phyloP scores from a whole-genome alignment of 2,329 filamentous ascomycete species.

The Talaromyces sp. region DNA sequence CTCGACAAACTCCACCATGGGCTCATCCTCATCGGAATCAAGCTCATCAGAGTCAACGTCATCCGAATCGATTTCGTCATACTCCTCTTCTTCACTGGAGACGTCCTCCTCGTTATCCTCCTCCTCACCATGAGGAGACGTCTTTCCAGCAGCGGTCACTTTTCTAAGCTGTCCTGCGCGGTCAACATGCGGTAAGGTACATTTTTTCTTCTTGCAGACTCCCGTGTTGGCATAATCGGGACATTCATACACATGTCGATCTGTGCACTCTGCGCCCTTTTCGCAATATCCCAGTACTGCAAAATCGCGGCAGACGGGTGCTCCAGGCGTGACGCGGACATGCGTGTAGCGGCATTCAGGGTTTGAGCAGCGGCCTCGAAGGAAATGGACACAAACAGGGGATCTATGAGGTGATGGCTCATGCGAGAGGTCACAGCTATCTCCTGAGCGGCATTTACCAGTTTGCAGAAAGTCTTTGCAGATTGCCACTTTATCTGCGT shows the following conservation, averaged over 20 bases:
- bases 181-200: constrained; percentile 82
- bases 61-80: constrained; percentile 66
- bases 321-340: constrained; percentile 70
- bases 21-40: constrained; percentile 37
- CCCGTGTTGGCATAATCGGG: constrained; percentile 93
- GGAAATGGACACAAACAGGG: constrained; percentile 84
- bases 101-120: constrained; percentile 61
- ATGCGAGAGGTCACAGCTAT: constrained; percentile 87
- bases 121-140: constrained; percentile 49
- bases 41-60: constrained; percentile 60
- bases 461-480: constrained; percentile 85
- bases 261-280: constrained; percentile 70
- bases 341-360: constrained; percentile 83
- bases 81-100: constrained; percentile 73
- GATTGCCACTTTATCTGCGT: constrained; percentile 79
- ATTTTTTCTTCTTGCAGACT: constrained; percentile 73
- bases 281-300: constrained; percentile 85
- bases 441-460: constrained; percentile 71
- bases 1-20: constrained; percentile 33
- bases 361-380: constrained; percentile 86
- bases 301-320: constrained; percentile 79
- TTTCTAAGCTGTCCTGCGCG: constrained; percentile 75
- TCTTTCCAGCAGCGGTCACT: constrained; percentile 46
- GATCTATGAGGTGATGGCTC: constrained; percentile 77
- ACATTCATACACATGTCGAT: constrained; percentile 89